Percentiles rank a stretch among this genome's conserved stretches.
Conservation (phyloP, 2,329 filamentous ascomycete species). For the Clonostachys chloroleuca region DNA sequence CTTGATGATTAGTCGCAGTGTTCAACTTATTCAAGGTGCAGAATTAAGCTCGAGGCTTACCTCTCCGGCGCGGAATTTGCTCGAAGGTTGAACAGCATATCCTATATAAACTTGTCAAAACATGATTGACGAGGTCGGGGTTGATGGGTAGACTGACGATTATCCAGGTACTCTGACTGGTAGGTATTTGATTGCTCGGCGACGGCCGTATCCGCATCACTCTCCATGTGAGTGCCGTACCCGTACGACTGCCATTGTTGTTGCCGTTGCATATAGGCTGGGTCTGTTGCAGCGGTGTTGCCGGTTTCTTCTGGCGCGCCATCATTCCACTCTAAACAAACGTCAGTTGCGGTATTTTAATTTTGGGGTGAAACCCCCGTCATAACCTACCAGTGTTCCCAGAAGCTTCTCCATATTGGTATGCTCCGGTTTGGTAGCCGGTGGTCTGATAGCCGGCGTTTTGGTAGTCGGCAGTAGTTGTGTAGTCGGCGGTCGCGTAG, state of each 20-base stretch:
- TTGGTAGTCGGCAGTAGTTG: no score
- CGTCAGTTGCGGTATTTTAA: neutral
- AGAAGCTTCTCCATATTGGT: no score
- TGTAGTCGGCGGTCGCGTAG: no score
- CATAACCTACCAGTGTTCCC: no score
- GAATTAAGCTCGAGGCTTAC: constrained; percentile 14
- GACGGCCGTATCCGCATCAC: constrained; percentile 1
- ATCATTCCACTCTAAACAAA: no score
- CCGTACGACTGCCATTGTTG: neutral
- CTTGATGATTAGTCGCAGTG: neutral
- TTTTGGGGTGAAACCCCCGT: no score
- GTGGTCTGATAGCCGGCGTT: no score
- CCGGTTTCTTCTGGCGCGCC: no score
- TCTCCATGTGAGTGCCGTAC: neutral
- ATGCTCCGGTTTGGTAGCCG: no score
- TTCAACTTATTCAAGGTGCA: neutral
- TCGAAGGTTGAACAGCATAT: constrained; percentile 30
- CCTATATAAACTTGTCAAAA: constrained; percentile 17
- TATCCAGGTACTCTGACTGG: constrained; percentile 20
- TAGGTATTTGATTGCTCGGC: neutral
- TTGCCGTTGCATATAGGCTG: no score
- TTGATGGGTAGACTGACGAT: constrained; percentile 19
- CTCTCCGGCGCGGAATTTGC: constrained; percentile 32
- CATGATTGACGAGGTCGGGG: neutral
- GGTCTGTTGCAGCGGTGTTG: no score